Base-by-base conservation (phyloP, 768 basidiomycete genomes). In the Kwoniella pini region DNA sequence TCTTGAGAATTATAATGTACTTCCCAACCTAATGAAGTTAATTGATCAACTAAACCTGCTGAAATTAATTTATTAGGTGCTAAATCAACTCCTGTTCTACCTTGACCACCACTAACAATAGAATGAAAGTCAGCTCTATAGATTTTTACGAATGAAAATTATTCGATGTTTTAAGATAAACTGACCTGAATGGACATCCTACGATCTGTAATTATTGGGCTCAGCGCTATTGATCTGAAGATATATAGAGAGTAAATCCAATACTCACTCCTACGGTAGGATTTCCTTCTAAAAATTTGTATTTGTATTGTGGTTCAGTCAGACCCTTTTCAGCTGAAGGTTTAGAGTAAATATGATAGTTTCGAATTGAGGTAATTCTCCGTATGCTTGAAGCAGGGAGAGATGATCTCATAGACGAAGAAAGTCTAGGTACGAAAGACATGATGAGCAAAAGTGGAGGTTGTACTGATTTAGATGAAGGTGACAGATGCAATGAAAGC, bases 161-260 rank as follows among this genome's bases (percentile, higher is more conserved):
- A 30, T 30, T 21, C 24, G 50, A 28, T 22, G 40, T 17, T 13
- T 11, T 9, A 24, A 31, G 43, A 40, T 30, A 54, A 15, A 67
- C 85, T 76, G 71, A 91, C 92, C 89, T 91, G 84, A 96, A 96
- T 15, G 94, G 94, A 80, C 93, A 96, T 26, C 91, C 92, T 27
- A 98, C 87, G 70, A 98, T 89, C 88, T 93, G 36, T 30, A 19
- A 39, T 52, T 11, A 24, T 12, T 19, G 21, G 19, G n/a, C 21
- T 54, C 30, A 26, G n/a, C n/a, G n/a, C n/a, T n/a, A n/a, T n/a
- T n/a, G n/a, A n/a, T n/a, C n/a, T n/a, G n/a, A n/a, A n/a, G n/a
- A n/a, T n/a, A n/a, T 22, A 43, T 30, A 48, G 26, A n/a, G 26
- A 53, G 33, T n/a, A 22, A 40, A 19, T 3, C 15, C 21, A 21